Evolutionary conservation across 2,329 filamentous ascomycete species (phyloP).

Genomic region (Fusarium illudens): DNA sequence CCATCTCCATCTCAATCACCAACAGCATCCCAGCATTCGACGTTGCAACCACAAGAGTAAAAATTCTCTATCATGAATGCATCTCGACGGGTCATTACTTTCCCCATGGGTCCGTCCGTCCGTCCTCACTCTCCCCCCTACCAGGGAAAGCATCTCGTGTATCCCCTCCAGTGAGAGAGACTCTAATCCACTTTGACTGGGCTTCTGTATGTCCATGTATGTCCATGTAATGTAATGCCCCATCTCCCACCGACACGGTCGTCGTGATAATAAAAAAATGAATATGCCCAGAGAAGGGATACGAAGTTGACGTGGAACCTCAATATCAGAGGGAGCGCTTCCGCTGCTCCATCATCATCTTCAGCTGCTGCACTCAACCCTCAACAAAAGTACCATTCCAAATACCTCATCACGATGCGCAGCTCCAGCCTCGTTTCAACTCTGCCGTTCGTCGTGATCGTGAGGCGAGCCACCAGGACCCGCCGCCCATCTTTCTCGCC

Average conservation of each 20-base stretch:
- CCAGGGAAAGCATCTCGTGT: neutral
- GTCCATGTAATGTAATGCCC: neutral
- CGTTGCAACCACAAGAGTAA: neutral
- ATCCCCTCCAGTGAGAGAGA: neutral
- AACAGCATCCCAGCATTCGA: neutral
- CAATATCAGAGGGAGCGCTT: neutral
- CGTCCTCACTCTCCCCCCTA: neutral
- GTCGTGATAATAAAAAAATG: neutral
- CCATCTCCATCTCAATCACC: neutral
- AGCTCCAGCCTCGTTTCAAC: slow-evolving; percentile 36
- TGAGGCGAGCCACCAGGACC: slow-evolving; percentile 33
- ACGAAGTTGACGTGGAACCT: neutral
- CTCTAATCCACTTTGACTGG: neutral
- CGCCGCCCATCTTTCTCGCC: slow-evolving; percentile 9
- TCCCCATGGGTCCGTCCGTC: neutral
- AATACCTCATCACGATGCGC: slow-evolving; percentile 36
- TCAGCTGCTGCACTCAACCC: neutral
- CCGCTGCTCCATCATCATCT: neutral
- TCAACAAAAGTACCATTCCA: no score
- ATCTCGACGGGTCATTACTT: neutral
- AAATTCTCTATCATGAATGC: neutral
- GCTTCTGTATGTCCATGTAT: neutral
- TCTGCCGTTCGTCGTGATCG: slow-evolving; percentile 17
- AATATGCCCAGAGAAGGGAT: neutral
- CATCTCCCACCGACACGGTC: neutral